Conservation (phyloP, 1,284 basidiomycete species). For the Ceraceosorus bombacis region DNA sequence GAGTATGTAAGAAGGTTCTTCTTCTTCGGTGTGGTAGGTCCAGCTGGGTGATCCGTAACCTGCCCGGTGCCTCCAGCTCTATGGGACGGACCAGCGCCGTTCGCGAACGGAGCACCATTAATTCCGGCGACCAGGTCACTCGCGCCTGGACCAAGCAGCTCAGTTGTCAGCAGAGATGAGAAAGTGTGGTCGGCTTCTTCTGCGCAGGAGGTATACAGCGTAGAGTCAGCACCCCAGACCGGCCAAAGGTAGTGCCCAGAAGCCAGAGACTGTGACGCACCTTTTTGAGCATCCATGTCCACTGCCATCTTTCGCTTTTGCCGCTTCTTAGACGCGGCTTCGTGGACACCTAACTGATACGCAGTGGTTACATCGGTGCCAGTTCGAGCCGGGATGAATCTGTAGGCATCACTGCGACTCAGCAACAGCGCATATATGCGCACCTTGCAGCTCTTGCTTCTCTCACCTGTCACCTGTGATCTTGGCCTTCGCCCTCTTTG, state of each 20-base stretch:
- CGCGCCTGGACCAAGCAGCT: slow-evolving; percentile 51
- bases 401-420: slow-evolving; percentile 16
- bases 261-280: slow-evolving; percentile 10
- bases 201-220: slow-evolving; percentile 16
- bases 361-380: slow-evolving; percentile 53
- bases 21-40: slow-evolving; percentile 44
- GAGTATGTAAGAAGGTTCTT: slow-evolving; percentile 54
- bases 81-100: slow-evolving; percentile 1
- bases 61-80: not conserved
- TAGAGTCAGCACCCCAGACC: no score
- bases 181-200: slow-evolving; percentile 56
- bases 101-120: not conserved
- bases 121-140: slow-evolving; percentile 5
- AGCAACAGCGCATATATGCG: not conserved
- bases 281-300: slow-evolving; percentile 41
- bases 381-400: slow-evolving; percentile 56
- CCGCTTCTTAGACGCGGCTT: slow-evolving; percentile 34
- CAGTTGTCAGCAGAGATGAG: slow-evolving; percentile 53
- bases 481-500: not conserved
- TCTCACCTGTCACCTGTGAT: not conserved
- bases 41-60: not conserved
- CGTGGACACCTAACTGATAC: slow-evolving; percentile 52
- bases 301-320: slow-evolving; percentile 35
- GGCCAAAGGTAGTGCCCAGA: not conserved
- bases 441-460: not conserved